Evolutionary conservation across 495 filamentous ascomycete species (phyloP).

Genomic region (Hypoxylon intermedium): DNA sequence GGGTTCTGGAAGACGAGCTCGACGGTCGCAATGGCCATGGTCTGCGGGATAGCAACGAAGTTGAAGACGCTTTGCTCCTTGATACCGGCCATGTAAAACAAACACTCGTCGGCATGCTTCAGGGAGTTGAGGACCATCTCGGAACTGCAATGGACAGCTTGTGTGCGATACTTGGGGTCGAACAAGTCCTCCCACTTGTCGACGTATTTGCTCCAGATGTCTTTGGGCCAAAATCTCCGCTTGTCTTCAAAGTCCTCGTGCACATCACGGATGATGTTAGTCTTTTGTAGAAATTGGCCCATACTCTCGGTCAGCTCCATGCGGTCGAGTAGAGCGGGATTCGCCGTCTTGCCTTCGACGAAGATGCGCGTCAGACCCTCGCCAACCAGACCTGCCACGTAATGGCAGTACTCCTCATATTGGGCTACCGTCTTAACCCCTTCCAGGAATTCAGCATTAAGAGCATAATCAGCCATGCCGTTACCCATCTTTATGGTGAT

Average conservation of each 20-base stretch:
- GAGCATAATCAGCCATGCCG: conserved; percentile 94
- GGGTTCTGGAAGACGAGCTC: conserved; percentile 93
- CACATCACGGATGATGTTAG: conserved; percentile 96
- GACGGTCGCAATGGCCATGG: conserved; percentile 96
- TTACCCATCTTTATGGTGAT: conserved; percentile 96
- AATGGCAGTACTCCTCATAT: conserved; percentile 96
- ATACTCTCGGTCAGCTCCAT: conserved; percentile 88
- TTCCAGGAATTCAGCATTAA: conserved; percentile 80
- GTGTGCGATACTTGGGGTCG: conserved; percentile 76
- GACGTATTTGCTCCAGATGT: conserved; percentile 96
- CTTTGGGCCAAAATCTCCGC: conserved; percentile 90
- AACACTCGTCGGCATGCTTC: conserved; percentile 85
- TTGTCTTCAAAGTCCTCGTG: conserved; percentile 87
- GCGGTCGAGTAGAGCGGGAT: conserved; percentile 79
- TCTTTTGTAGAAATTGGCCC: conserved; percentile 97
- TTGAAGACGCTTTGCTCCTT: conserved; percentile 99
- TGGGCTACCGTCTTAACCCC: conserved; percentile 84
- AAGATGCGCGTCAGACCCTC: conserved; percentile 92
- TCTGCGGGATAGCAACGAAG: conserved; percentile 97
- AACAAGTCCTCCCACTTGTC: conserved; percentile 89
- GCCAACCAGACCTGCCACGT: conserved; percentile 95
- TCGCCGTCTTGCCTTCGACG: conserved; percentile 85
- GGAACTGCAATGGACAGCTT: conserved; percentile 85
- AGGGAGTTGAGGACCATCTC: conserved; percentile 94
- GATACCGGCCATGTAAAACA: conserved; percentile 96